These are phyloP conservation scores for Metarhizium robertsii DNA, from an alignment of 2,329 filamentous ascomycete species.

Conservation along the genomic window DNA sequence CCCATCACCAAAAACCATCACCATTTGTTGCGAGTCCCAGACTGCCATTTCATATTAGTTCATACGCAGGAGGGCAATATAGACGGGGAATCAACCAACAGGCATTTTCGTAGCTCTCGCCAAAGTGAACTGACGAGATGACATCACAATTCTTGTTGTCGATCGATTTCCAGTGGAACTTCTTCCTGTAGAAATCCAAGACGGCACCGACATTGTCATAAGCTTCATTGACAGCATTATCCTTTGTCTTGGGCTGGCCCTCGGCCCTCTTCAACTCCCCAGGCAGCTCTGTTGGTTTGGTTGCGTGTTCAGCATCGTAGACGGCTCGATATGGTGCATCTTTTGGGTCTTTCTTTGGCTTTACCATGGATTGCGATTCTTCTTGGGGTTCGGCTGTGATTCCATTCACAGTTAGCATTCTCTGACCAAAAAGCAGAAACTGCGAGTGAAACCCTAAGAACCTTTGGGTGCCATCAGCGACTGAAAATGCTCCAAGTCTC, in stretches of 20 bases:
- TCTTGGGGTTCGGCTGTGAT: slow-evolving; percentile 10
- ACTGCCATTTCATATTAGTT: slow-evolving; percentile 19
- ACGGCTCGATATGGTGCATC: slow-evolving; percentile 30
- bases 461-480: slow-evolving; percentile 18
- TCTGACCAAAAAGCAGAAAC: not conserved
- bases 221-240: slow-evolving; percentile 36
- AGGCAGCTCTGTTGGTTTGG: slow-evolving; percentile 28
- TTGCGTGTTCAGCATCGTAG: slow-evolving; percentile 31
- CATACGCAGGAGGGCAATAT: not conserved
- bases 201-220: slow-evolving; percentile 41
- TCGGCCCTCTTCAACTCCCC: slow-evolving; percentile 33
- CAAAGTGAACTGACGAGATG: slow-evolving; percentile 44
- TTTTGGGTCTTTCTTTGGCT: slow-evolving; percentile 11
- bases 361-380: not conserved
- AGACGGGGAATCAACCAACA: slow-evolving; percentile 22
- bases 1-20: slow-evolving; percentile 50
- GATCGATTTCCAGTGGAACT: slow-evolving; percentile 41
- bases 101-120: slow-evolving; percentile 39
- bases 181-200: slow-evolving; percentile 38
- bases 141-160: slow-evolving; percentile 41
- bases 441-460: slow-evolving; percentile 1
- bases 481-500: slow-evolving; percentile 29
- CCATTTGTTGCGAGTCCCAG: slow-evolving; percentile 37
- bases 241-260: slow-evolving; percentile 28
- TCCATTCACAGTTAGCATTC: not conserved